Conservation (phyloP, 2,329 filamentous ascomycete species). For the Monilinia laxa region DNA sequence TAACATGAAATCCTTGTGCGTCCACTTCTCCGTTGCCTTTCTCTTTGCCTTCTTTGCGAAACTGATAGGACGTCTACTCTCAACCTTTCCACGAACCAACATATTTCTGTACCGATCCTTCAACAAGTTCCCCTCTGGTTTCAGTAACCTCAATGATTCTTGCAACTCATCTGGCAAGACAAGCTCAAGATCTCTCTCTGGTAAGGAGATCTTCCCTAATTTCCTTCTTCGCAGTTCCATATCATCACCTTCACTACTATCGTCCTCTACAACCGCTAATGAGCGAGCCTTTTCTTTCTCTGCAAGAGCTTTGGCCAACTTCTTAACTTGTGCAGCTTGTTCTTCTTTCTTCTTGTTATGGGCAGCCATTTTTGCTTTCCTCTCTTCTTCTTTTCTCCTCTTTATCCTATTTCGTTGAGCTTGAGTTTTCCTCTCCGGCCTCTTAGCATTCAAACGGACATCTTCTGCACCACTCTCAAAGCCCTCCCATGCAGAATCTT, state of each 20-base stretch:
- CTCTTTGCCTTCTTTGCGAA: slow-evolving; percentile 81
- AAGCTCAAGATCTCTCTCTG: slow-evolving; percentile 77
- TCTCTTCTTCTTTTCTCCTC: slow-evolving; percentile 84
- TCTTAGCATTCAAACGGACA: slow-evolving; percentile 63
- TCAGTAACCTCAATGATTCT: slow-evolving; percentile 76
- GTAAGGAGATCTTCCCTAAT: slow-evolving; percentile 71
- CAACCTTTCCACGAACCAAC: slow-evolving; percentile 84
- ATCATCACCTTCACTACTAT: slow-evolving; percentile 58
- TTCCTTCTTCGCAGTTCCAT: slow-evolving; percentile 66
- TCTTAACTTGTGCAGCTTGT: slow-evolving; percentile 70
- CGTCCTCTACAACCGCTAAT: slow-evolving; percentile 46
- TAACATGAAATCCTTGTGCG: slow-evolving; percentile 82
- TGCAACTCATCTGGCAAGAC: slow-evolving; percentile 81
- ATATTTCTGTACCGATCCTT: slow-evolving; percentile 89
- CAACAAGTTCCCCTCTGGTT: slow-evolving; percentile 93
- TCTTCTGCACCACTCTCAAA: slow-evolving; percentile 81
- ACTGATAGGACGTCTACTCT: slow-evolving; percentile 73
- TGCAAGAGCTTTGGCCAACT: slow-evolving; percentile 63
- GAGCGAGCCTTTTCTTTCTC: slow-evolving; percentile 55
- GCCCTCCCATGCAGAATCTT: slow-evolving; percentile 89
- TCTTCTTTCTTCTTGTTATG: slow-evolving; percentile 70
- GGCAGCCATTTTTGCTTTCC: slow-evolving; percentile 70
- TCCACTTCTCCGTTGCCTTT: slow-evolving; percentile 92
- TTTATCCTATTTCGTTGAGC: slow-evolving; percentile 85
- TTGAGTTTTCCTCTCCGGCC: slow-evolving; percentile 80